Evolutionary conservation across 345 rosid species (phyloP), one percentile per base, ranked within the genome.

Genomic region (Isatis tinctoria): DNA sequence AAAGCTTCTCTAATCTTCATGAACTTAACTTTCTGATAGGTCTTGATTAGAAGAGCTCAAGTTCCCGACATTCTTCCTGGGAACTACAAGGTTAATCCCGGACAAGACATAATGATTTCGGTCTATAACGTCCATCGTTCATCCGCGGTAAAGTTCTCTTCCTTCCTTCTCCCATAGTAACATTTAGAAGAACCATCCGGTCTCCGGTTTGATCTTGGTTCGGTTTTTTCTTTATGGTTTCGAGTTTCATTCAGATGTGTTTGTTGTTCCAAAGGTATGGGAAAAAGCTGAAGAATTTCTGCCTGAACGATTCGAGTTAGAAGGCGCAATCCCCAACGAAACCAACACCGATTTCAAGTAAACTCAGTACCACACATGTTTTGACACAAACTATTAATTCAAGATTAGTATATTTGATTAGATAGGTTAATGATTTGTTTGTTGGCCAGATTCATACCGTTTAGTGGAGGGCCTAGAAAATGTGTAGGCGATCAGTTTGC

Each of bases 401-500:
- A 58, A 74, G 63, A 8, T 7, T 36, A 22, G 24, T 7, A 11
- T 52, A 33, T 28, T 10, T 40, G 11, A 18, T 61, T 49, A 61
- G 43, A 52, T 52, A 33, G 53, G 51, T 24, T 43, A 16, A 68
- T 70, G 44, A 71, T 53, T 33, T 75, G 14, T 37, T 11, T 39
- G 16, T 28, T 30, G 11, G 28, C 26, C 81, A 94, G 98, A 79
- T 91, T 84, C 72, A 91, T 94, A 78, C 98, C 98, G 3, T 91
- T 94, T 73, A 88, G 97, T 24, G 98, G 98, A 77, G 98, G 97
- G 24, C 96, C 98, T 28, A 93, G 97, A 20, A 94, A 91, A 64
- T 91, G 98, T 47, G 95, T 94, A 13, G 98, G 98, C 1, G 97
- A 94, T 75, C 98, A 94, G 67, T 94, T 94, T 87, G 97, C 97